phyloP scores from a whole-genome alignment of 331 rosid species.

The Telfairia occidentalis region DNA sequence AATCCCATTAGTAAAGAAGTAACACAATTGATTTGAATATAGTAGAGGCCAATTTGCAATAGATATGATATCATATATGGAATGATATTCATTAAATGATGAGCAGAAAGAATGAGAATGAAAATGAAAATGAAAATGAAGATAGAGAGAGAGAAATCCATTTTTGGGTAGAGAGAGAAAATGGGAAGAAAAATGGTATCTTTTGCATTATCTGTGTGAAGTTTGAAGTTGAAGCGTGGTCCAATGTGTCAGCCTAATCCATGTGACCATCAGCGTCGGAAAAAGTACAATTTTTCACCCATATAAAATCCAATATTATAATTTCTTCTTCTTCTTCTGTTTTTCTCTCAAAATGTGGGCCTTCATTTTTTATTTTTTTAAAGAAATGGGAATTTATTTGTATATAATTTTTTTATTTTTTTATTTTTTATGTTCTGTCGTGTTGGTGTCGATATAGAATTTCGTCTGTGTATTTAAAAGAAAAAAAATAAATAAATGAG shows the following conservation, averaged over 20 bases:
- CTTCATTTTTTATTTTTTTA: background rate
- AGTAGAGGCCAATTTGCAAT: no score
- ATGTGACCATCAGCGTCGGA: slow-evolving; percentile 39
- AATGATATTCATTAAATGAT: background rate
- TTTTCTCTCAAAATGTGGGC: background rate
- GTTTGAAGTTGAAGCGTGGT: slow-evolving; percentile 19
- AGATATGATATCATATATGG: no score
- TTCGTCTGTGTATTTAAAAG: background rate
- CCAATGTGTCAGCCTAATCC: slow-evolving; percentile 58
- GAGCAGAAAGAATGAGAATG: background rate
- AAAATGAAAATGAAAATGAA: background rate
- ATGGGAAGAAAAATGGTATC: background rate
- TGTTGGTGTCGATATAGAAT: no score
- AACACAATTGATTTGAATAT: no score
- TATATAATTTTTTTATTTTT: background rate
- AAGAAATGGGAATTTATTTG: no score
- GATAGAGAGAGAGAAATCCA: slow-evolving; percentile 14
- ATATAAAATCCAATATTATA: background rate
- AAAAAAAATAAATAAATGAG: background rate
- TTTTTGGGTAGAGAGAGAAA: slow-evolving; percentile 17
- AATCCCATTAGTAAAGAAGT: no score
- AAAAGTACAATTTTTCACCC: background rate
- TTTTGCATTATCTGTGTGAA: slow-evolving; percentile 15
- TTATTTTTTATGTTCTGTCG: background rate
- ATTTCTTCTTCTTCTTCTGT: no score